Evolutionary conservation across 75 land plant species (phyloP).

Genomic region (Isoetes taiwanensis): DNA sequence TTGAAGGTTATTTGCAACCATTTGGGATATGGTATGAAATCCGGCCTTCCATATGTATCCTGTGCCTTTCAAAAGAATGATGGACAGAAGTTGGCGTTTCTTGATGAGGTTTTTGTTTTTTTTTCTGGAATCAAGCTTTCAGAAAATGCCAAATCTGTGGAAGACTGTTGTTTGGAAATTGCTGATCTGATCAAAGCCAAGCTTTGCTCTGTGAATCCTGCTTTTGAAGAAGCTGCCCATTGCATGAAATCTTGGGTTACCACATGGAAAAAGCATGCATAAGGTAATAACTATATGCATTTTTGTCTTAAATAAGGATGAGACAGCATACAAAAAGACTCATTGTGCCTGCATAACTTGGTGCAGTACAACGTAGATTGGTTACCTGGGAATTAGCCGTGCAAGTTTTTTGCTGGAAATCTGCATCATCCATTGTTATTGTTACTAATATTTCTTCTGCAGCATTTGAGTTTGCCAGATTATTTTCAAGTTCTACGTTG

Average conservation of each 20-base stretch:
- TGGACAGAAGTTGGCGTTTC: slow-evolving; percentile 34
- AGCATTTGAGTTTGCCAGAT: no score
- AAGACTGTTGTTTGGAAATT: slow-evolving; percentile 56
- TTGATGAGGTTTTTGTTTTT: slow-evolving; percentile 68
- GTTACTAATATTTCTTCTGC: no score
- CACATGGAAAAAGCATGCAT: no score
- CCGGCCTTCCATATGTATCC: slow-evolving; percentile 74
- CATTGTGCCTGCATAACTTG: no score
- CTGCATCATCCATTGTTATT: no score
- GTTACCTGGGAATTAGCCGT: no score
- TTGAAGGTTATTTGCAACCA: slow-evolving; percentile 65
- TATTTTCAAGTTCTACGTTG: no score
- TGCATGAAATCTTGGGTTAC: slow-evolving; percentile 66
- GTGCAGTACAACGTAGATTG: no score
- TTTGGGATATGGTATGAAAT: slow-evolving; percentile 58
- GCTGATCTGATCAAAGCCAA: slow-evolving; percentile 39
- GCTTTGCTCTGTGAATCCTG: slow-evolving; percentile 35
- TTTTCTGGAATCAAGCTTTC: slow-evolving; percentile 45
- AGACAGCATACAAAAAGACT: no score
- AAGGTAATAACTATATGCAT: no score
- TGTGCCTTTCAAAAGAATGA: slow-evolving; percentile 38
- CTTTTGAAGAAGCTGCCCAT: slow-evolving; percentile 41
- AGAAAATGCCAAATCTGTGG: slow-evolving; percentile 32
- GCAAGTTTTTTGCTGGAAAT: no score
- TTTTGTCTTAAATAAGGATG: no score